A percentile compares a stretch with the other conserved stretches of the same genome.
Conservation (phyloP, 179 eudicot genomes). For the Amaranthus tricolor region DNA sequence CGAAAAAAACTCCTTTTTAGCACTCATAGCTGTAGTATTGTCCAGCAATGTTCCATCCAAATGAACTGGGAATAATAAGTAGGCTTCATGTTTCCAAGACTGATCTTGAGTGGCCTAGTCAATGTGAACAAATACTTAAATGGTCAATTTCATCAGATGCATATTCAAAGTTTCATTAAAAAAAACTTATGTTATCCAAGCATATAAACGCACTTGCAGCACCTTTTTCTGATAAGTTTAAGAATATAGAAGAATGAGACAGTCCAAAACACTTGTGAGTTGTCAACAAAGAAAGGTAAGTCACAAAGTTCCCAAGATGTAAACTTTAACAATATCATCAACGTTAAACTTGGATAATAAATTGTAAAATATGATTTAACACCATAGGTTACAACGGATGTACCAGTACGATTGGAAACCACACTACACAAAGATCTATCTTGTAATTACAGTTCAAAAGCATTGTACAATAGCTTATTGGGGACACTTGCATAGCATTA, state of each 20-base stretch:
- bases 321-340: not conserved
- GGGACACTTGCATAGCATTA: not conserved
- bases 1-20: constrained; percentile 76
- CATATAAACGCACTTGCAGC: not conserved
- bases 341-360: not conserved
- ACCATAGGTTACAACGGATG: not conserved
- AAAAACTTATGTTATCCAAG: not conserved
- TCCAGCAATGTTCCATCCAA: constrained; percentile 92
- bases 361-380: not conserved
- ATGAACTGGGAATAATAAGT: constrained; percentile 89
- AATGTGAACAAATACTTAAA: not conserved
- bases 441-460: not conserved
- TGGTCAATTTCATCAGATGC: too few species aligned
- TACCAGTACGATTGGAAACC: not conserved
- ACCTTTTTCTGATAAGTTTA: not conserved
- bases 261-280: not conserved
- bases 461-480: not conserved
- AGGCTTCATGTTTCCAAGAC: constrained; percentile 89
- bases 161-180: not conserved
- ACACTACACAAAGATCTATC: not conserved
- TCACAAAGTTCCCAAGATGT: not conserved
- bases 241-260: not conserved
- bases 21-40: constrained; percentile 60
- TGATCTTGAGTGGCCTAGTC: constrained; percentile 61
- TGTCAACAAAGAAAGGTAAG: not conserved